Percentiles rank a stretch among this genome's conserved stretches.
Evolutionary conservation across 2,329 filamentous ascomycete species (phyloP).

Genomic region (Trichoderma semiorbis): DNA sequence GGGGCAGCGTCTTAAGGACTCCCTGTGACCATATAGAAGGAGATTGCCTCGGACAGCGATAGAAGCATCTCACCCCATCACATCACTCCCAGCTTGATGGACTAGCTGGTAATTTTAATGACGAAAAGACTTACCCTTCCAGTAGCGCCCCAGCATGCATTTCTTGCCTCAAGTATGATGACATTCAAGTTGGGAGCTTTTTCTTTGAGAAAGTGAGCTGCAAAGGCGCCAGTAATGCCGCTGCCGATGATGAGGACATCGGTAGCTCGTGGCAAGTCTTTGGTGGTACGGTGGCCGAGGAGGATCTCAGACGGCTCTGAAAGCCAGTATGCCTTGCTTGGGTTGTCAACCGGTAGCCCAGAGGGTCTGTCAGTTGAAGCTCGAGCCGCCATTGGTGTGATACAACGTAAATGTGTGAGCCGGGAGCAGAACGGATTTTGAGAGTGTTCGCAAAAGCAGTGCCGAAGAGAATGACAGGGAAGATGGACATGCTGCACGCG

Average conservation of each 20-base stretch:
- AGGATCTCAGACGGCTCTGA: not conserved
- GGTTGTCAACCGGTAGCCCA: not conserved
- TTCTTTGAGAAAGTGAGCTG: not conserved
- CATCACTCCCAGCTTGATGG: not conserved
- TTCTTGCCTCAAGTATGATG: not conserved
- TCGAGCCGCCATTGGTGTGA: not conserved
- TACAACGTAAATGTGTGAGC: not conserved
- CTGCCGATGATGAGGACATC: not conserved
- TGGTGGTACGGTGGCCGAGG: not conserved
- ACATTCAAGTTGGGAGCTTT: not conserved
- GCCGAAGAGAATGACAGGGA: too few relatives aligned
- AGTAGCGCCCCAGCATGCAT: not conserved
- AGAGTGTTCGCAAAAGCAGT: not conserved
- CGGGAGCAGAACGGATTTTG: not conserved
- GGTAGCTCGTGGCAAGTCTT: not conserved
- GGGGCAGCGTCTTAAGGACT: rapidly evolving
- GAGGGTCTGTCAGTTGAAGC: rapidly evolving
- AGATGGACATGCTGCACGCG: not conserved
- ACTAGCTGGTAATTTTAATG: rapidly evolving
- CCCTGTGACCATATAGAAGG: not conserved
- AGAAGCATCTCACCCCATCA: not conserved
- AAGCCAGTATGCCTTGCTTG: not conserved
- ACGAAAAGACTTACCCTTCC: not conserved
- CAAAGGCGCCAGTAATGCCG: not conserved
- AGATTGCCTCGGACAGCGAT: rapidly evolving